phyloP scores from a whole-genome alignment of 1,284 basidiomycete species.

The Peniophora sp. region DNA sequence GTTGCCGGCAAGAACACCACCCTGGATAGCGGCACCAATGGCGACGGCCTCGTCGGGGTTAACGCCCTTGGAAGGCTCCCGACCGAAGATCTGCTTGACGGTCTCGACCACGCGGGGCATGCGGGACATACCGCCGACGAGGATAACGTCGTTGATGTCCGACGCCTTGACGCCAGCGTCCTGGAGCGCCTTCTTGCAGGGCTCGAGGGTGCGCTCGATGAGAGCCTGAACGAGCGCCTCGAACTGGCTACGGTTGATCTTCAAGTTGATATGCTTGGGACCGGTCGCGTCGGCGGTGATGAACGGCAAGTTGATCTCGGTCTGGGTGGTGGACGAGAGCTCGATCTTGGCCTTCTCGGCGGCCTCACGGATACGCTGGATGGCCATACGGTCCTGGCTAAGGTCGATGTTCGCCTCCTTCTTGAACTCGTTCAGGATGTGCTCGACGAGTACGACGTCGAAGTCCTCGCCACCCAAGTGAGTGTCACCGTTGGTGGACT shows the following conservation, averaged over 20 bases:
- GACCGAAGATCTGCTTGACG: slow-evolving; percentile 88
- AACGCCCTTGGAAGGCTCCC: slow-evolving; percentile 95
- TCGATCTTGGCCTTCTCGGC: slow-evolving; percentile 99
- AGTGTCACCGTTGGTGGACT: slow-evolving; percentile 98
- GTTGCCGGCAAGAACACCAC: slow-evolving; percentile 93
- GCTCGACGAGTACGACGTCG: slow-evolving; percentile 84
- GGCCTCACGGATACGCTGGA: slow-evolving; percentile 97
- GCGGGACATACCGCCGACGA: slow-evolving; percentile 97
- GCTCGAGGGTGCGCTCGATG: slow-evolving; percentile 89
- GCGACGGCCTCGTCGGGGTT: slow-evolving; percentile 97
- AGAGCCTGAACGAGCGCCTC: slow-evolving; percentile 81
- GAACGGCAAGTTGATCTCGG: slow-evolving; percentile 95
- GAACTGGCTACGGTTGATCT: slow-evolving; percentile 84
- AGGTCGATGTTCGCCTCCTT: slow-evolving; percentile 85
- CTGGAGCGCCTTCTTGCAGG: slow-evolving; percentile 91
- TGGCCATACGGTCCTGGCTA: slow-evolving; percentile 88
- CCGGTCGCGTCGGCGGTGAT: slow-evolving; percentile 93
- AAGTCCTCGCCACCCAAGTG: slow-evolving; percentile 99
- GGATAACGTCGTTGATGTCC: slow-evolving; percentile 94
- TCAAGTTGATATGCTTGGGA: slow-evolving; percentile 94
- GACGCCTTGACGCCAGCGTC: slow-evolving; percentile 91
- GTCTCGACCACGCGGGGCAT: slow-evolving; percentile 95
- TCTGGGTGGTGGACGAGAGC: slow-evolving; percentile 87
- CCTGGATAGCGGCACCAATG: slow-evolving; percentile 96
- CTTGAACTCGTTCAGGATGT: slow-evolving; percentile 91